phyloP scores from a whole-genome alignment of 768 basidiomycete species.

The Pleurotus sapidus region DNA sequence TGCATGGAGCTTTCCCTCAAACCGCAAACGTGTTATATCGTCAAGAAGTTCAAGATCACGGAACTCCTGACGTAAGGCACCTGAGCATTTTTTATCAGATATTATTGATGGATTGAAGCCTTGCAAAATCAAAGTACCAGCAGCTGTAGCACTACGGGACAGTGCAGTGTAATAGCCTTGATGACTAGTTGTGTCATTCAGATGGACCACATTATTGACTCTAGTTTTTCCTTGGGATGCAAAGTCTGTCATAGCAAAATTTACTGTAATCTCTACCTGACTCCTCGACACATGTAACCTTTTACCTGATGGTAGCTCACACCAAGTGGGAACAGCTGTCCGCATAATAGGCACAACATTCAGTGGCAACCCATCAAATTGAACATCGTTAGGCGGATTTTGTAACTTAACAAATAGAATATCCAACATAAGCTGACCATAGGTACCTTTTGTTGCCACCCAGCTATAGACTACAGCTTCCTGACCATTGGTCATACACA shows the following conservation, averaged over 20 bases:
- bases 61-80: conserved; percentile 20
- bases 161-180: conserved; percentile 28
- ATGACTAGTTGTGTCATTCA: conserved; percentile 19
- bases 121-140: conserved; percentile 23
- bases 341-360: conserved; percentile 18
- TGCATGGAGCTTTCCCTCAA: conserved; percentile 13
- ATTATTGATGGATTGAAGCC: conserved; percentile 9
- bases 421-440: conserved; percentile 9
- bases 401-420: conserved; percentile 13
- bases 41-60: conserved; percentile 30
- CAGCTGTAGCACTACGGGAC: conserved; percentile 19
- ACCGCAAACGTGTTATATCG: conserved; percentile 25
- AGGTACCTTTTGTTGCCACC: not conserved
- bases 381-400: conserved; percentile 2
- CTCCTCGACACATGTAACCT: conserved; percentile 12
- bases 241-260: conserved; percentile 33
- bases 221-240: conserved; percentile 29
- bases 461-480: conserved; percentile 7
- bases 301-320: conserved; percentile 13
- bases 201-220: conserved; percentile 21
- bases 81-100: too few species aligned
- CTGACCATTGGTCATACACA: conserved; percentile 18
- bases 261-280: conserved; percentile 22
- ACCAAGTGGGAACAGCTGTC: not conserved
- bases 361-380: conserved; percentile 10